Evolutionary conservation across 768 basidiomycete species (phyloP).

Genomic region (Suillus ampliporus): DNA sequence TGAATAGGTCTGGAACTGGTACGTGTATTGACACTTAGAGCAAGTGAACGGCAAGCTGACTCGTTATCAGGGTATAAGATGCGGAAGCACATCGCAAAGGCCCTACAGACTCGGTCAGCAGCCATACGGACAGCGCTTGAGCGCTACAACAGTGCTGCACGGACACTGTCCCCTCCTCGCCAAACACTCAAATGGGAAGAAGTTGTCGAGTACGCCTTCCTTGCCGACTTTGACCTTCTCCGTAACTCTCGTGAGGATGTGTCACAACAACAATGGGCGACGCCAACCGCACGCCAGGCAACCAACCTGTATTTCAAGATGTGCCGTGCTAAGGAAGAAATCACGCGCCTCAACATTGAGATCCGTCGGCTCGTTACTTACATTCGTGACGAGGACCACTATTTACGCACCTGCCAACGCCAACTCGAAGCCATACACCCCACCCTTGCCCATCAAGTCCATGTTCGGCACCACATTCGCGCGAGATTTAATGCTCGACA

Average conservation of each 20-base stretch:
- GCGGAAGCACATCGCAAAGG: slow-evolving; percentile 15
- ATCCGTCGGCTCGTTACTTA: slow-evolving; percentile 16
- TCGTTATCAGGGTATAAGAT: slow-evolving; percentile 11
- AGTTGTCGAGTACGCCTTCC: slow-evolving; percentile 24
- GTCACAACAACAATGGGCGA: slow-evolving; percentile 23
- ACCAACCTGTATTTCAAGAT: slow-evolving; percentile 7
- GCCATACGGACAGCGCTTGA: slow-evolving; percentile 23
- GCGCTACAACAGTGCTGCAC: slow-evolving; percentile 2
- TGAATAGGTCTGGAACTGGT: slow-evolving; percentile 27
- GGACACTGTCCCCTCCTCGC: neutral
- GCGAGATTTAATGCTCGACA: too few relatives aligned
- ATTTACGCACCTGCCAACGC: slow-evolving; percentile 3
- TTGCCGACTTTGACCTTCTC: slow-evolving; percentile 26
- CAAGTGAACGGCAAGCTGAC: too few relatives aligned
- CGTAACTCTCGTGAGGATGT: slow-evolving; percentile 24
- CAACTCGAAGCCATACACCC: slow-evolving; percentile 7
- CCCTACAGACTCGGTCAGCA: slow-evolving; percentile 6
- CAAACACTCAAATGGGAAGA: slow-evolving; percentile 23
- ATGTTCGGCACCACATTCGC: slow-evolving; percentile 1
- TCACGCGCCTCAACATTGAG: slow-evolving; percentile 22
- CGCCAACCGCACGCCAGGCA: slow-evolving; percentile 18
- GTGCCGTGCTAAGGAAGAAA: slow-evolving; percentile 25
- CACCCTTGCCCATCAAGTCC: slow-evolving; percentile 13
- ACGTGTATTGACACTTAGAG: too few relatives aligned
- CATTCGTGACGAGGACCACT: slow-evolving; percentile 17